Percentiles rank a stretch among this genome's conserved stretches.
Conservation (phyloP, 495 filamentous ascomycete species). For the Penicillium maclennaniae region DNA sequence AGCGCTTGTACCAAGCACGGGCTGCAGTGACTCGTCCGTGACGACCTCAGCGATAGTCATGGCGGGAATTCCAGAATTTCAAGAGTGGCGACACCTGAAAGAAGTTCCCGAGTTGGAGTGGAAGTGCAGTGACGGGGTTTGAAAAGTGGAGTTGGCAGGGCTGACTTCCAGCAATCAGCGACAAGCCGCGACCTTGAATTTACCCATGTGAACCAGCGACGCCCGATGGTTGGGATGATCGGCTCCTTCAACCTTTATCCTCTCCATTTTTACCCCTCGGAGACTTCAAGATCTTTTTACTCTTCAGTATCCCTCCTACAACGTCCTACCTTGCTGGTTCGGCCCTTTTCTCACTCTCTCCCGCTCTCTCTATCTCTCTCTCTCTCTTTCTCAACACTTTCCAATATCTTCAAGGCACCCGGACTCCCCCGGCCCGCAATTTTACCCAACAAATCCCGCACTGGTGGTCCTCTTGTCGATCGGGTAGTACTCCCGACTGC, state of each 20-base stretch:
- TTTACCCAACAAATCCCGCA: neutral
- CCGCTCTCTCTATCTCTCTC: neutral
- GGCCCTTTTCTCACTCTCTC: too few species aligned
- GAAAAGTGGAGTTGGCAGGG: constrained; percentile 6
- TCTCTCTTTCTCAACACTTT: neutral
- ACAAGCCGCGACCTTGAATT: neutral
- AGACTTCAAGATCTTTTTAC: neutral
- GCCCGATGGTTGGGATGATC: constrained; percentile 19
- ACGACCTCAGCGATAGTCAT: constrained; percentile 60
- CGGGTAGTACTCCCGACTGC: neutral
- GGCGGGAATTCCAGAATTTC: constrained; percentile 2
- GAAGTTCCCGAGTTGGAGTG: neutral
- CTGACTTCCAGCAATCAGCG: constrained; percentile 16
- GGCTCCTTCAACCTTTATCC: constrained; percentile 1
- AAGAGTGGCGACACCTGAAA: neutral
- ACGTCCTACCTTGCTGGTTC: neutral
- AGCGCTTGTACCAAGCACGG: constrained; percentile 67
- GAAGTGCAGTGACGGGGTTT: neutral
- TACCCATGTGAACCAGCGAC: constrained; percentile 19
- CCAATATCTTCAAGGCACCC: constrained; percentile 12
- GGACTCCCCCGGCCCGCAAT: constrained; percentile 7
- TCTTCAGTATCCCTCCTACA: neutral
- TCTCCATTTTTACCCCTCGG: neutral
- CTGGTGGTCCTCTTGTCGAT: neutral
- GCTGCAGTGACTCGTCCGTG: constrained; percentile 62